phyloP scores from a whole-genome alignment of 176 grass and related monocot genomes.

The Cenchrus fungigraminus region DNA sequence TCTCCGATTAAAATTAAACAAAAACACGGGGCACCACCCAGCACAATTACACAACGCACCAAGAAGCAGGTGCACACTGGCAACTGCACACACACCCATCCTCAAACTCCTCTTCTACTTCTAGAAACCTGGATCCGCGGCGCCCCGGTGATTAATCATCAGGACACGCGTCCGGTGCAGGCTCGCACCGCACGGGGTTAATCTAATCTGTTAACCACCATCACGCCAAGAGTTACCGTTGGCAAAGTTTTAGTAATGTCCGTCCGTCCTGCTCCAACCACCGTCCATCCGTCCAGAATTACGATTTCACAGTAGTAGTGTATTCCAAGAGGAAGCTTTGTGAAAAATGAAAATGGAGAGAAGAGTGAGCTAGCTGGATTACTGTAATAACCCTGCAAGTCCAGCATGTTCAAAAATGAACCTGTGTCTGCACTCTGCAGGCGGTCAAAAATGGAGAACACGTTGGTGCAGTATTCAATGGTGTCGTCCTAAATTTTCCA shows the following conservation, averaged over 20 bases:
- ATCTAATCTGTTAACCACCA: not conserved
- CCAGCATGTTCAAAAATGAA: not conserved
- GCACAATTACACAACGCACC: not conserved
- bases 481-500: no score
- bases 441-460: not conserved
- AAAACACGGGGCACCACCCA: not conserved
- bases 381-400: no score
- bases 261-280: not conserved
- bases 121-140: not conserved
- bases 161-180: not conserved
- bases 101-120: not conserved
- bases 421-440: not conserved
- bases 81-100: no score
- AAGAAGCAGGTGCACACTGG: slow-evolving; percentile 22
- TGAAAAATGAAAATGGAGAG: no score
- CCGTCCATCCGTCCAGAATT: not conserved
- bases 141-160: not conserved
- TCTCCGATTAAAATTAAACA: slow-evolving; percentile 10
- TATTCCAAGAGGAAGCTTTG: not conserved
- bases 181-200: not conserved
- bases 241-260: not conserved
- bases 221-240: slow-evolving; percentile 20
- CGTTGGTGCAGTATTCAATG: not conserved
- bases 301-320: no score
- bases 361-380: not conserved